Percentiles rank a stretch among this genome's conserved stretches.
These are phyloP conservation scores for Trypethelium eluteriae DNA, from an alignment of 495 filamentous ascomycete genomes.

Conservation along the genomic window DNA sequence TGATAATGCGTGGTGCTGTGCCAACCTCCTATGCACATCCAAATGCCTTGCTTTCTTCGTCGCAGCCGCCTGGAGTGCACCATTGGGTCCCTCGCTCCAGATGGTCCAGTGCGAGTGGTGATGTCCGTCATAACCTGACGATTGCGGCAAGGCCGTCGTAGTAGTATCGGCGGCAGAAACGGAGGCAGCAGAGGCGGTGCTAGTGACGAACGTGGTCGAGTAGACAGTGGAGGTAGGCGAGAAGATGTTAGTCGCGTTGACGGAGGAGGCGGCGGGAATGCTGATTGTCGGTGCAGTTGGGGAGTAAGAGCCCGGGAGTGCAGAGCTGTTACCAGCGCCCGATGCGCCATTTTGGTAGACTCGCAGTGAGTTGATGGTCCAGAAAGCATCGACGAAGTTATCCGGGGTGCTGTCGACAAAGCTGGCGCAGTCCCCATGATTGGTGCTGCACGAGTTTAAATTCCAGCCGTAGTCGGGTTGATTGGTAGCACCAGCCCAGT, in stretches of 20 bases:
- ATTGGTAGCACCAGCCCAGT: constrained; percentile 59
- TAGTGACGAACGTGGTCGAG: not conserved
- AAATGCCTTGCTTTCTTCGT: constrained; percentile 7
- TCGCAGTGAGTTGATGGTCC: constrained; percentile 32
- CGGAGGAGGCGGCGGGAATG: not conserved
- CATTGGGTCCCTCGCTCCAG: not conserved
- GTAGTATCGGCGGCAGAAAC: not conserved
- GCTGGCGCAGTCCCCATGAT: not conserved
- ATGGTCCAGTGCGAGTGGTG: not conserved
- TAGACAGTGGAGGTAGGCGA: not conserved
- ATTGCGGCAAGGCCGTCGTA: not conserved
- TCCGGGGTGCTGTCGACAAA: constrained; percentile 31
- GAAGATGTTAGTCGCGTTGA: not conserved
- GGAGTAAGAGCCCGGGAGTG: not conserved
- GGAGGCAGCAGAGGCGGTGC: not conserved
- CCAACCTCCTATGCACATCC: not conserved
- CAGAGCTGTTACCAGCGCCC: not conserved
- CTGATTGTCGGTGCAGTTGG: not conserved
- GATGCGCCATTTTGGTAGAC: constrained; percentile 22
- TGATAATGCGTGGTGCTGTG: not conserved
- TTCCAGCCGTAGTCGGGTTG: not conserved
- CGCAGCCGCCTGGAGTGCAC: not conserved
- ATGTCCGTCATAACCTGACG: not conserved
- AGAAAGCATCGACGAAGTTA: constrained; percentile 31
- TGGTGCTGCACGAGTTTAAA: not conserved